Evolutionary conservation across 352 stramenopile genomes (phyloP), one percentile per base, ranked within the genome.

Genomic region (Globisporangium spinosum): DNA sequence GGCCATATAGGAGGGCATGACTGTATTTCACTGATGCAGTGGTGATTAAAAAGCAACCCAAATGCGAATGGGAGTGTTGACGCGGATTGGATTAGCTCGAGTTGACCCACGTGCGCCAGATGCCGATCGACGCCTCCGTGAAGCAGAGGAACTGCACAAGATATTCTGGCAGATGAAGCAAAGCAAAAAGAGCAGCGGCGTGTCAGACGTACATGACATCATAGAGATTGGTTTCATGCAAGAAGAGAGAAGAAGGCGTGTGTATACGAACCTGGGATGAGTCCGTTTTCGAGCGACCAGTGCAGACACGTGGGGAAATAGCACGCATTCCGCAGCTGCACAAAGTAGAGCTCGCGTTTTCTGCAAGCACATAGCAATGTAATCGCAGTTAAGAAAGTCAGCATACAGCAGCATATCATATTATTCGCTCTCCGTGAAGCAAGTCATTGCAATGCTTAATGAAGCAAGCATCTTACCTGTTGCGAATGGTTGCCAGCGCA

Each of bases 251-350:
- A 65, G 7, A 32, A 32, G 27, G 27, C 3, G 23, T 53, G 13
- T 9, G 49, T 7, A 4, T 22, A 60, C 69, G 61, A 69, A 91
- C 86, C 79, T 72, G 83, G 80, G 25, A 95, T 78, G 45, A 90
- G 76, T 6, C 84, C 82, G 5, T 82, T 81, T 60, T 93, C 74
- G 7, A 87, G 68, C 58, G 83, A 95, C 87, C 87, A 95, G 70
- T 95, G 87, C 15, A 95, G 71, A 69, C 87, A 94, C 53, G 83
- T 85, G 3, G 85, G 83, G 65, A 89, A 82, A 74, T 85, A 91
- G 65, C 84, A 90, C n/a, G 87, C 82, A 72, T 95, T 94, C 43
- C 87, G 83, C 51, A 93, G 71, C 64, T 94, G 85, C 57, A 89
- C 58, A 63, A 85, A 94, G 73, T 91, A 91, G 0, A 94, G 75